A percentile compares a stretch with the other conserved stretches of the same genome.
These are phyloP conservation scores for Arctium minus DNA, from an alignment of 129 eudicot species.

Conservation along the genomic window DNA sequence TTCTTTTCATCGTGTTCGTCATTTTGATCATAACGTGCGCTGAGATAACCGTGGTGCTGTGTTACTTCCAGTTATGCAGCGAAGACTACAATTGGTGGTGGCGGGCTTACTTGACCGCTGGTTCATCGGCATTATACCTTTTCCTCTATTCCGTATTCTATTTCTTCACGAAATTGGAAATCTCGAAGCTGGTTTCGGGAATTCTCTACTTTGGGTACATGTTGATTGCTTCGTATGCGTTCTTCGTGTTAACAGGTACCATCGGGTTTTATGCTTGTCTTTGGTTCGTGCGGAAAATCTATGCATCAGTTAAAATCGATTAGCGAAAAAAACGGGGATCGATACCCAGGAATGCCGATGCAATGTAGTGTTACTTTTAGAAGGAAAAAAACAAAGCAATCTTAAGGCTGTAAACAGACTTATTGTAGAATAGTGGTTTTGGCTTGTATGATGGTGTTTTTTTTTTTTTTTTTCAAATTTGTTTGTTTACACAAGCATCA, in stretches of 20 bases:
- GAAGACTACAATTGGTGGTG: constrained; percentile 89
- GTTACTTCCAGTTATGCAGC: constrained; percentile 80
- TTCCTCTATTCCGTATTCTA: constrained; percentile 68
- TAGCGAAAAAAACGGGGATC: constrained; percentile 18
- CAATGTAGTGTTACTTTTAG: not conserved
- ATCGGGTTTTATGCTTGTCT: constrained; percentile 63
- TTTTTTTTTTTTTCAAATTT: no score
- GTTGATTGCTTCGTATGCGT: constrained; percentile 57
- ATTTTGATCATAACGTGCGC: constrained; percentile 69
- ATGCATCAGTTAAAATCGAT: constrained; percentile 71
- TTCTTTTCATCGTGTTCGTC: constrained; percentile 67
- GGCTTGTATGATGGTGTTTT: not conserved
- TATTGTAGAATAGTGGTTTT: not conserved
- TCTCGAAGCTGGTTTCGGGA: constrained; percentile 57
- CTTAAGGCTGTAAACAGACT: not conserved
- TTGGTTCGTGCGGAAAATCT: constrained; percentile 74
- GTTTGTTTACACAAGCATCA: no score
- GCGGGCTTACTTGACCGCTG: constrained; percentile 76
- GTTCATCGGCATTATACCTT: constrained; percentile 63
- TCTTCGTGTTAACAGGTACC: constrained; percentile 58
- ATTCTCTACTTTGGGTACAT: constrained; percentile 64
- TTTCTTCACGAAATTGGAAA: constrained; percentile 64
- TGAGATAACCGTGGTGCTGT: constrained; percentile 57
- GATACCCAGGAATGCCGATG: not conserved
- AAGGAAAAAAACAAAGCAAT: not conserved